phyloP scores from a whole-genome alignment of 2,329 filamentous ascomycete genomes.

The Fusarium coicis region DNA sequence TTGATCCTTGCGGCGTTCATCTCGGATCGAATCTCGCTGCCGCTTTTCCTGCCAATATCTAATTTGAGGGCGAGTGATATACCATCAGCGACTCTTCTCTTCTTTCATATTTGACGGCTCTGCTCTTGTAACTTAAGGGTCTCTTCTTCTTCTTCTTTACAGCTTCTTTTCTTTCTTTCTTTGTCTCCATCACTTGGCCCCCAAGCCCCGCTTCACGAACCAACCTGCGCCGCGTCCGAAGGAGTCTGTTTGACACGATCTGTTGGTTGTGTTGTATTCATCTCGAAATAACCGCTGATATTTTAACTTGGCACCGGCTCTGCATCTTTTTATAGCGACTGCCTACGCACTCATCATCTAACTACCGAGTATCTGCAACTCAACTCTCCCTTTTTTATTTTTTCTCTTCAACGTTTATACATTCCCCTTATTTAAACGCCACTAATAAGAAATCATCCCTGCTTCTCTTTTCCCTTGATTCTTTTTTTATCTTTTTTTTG shows the following conservation, averaged over 20 bases:
- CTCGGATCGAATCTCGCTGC: conserved; percentile 30
- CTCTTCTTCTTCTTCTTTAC: not conserved
- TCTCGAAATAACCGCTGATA: conserved; percentile 25
- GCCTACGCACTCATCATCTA: not conserved
- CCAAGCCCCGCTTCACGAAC: conserved; percentile 34
- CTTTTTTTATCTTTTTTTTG: conserved; percentile 15
- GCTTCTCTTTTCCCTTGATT: conserved; percentile 1
- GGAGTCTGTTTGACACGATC: conserved; percentile 6
- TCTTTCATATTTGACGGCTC: too few relatives aligned
- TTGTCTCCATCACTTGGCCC: conserved; percentile 21
- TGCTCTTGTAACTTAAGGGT: too few relatives aligned
- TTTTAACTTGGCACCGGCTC: not conserved
- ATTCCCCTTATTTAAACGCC: conserved; percentile 22
- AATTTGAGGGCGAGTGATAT: conserved; percentile 4
- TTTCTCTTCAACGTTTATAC: too few relatives aligned
- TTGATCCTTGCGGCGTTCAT: conserved; percentile 30
- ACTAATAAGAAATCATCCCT: conserved; percentile 23
- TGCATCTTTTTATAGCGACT: conserved; percentile 16
- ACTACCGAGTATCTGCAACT: too few relatives aligned
- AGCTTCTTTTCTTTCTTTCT: not conserved
- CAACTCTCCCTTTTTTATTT: not conserved
- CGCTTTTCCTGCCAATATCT: not conserved
- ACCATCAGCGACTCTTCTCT: not conserved
- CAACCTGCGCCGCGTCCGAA: conserved; percentile 25
- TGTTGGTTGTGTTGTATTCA: conserved; percentile 16